Percentiles rank a stretch among this genome's conserved stretches.
phyloP scores from a whole-genome alignment of 108 stramenopile species.

The Parietichytrium sp. region DNA sequence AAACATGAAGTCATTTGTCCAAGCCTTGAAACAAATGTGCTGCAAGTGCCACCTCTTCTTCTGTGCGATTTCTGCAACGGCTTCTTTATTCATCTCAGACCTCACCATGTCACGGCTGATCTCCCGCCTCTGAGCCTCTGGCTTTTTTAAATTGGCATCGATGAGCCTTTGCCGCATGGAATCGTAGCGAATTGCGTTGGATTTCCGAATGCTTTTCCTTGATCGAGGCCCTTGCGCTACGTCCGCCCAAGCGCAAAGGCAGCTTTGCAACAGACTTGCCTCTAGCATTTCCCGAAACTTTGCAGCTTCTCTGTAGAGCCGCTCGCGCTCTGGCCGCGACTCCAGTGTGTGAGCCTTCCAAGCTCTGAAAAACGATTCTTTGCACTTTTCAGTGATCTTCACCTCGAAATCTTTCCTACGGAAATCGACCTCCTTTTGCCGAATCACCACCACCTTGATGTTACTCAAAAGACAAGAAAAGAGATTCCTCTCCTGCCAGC shows the following conservation, averaged over 20 bases:
- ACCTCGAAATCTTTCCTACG: background rate
- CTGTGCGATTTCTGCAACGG: background rate
- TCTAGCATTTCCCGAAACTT: no score
- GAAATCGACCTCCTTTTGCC: background rate
- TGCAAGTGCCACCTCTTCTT: background rate
- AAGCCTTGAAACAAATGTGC: conserved; percentile 3
- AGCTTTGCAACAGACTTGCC: no score
- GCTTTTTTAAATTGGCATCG: no score
- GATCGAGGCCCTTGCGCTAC: no score
- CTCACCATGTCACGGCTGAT: background rate
- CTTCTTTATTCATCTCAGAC: background rate
- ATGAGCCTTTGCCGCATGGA: no score
- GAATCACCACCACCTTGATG: background rate
- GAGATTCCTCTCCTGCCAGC: background rate
- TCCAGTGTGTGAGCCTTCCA: background rate
- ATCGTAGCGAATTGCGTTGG: no score
- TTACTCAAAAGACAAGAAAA: background rate
- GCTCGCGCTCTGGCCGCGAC: background rate
- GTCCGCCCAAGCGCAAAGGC: no score
- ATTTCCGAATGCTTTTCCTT: no score
- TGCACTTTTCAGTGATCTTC: background rate
- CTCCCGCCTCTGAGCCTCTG: no score
- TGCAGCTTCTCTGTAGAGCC: no score
- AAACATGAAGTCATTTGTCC: background rate
- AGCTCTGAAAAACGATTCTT: background rate